Evolutionary conservation across 169 alveolate species (phyloP), one percentile per base, ranked within the genome.

Genomic region (Cryptosporidium meleagridis): DNA sequence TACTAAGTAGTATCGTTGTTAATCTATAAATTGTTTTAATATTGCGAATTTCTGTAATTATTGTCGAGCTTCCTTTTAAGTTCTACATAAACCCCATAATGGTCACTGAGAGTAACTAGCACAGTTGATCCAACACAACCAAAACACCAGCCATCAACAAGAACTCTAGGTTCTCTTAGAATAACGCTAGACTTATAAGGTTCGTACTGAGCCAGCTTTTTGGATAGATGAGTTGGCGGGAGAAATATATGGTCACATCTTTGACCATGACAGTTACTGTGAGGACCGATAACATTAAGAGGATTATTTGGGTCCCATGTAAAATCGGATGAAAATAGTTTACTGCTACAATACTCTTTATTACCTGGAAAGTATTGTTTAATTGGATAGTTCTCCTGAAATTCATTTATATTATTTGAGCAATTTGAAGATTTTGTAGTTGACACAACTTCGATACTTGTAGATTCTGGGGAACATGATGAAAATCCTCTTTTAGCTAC

Each of bases 291-390:
- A 37, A 91, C 85, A 91, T 95, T 95, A 16, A 95, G 94, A 8
- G 97, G 97, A 85, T 95, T 95, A 75, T 92, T 86, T 2, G 98
- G 98, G 59, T 95, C 98, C 98, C 98, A 95, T 4, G 98, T 95
- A 69, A 91, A 93, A 70, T 94, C 96, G 33, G 68, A 51, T n/a
- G 72, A 35, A 14, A 59, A 59, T 3, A n/a, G 35, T 9, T 37
- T 53, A 37, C 61, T 52, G 9, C 59, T 59, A 39, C 23, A 18
- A 51, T 58, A 37, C 23, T 73, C 59, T 59, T 53, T 73, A 55
- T 73, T 73, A 53, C 86, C 71, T 55, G 58, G 61, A 39, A 73
- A 37, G 86, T 73, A 73, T n/a, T 65, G 71, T 33, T 73, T 35
- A 55, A 73, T 59, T 12, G 86, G 65, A 33, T 73, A 73, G 52